Percentiles rank a stretch among this genome's conserved stretches.
These are phyloP conservation scores for Cymbomonas tetramitiformis DNA, from an alignment of 139 green algal species.

Conservation along the genomic window DNA sequence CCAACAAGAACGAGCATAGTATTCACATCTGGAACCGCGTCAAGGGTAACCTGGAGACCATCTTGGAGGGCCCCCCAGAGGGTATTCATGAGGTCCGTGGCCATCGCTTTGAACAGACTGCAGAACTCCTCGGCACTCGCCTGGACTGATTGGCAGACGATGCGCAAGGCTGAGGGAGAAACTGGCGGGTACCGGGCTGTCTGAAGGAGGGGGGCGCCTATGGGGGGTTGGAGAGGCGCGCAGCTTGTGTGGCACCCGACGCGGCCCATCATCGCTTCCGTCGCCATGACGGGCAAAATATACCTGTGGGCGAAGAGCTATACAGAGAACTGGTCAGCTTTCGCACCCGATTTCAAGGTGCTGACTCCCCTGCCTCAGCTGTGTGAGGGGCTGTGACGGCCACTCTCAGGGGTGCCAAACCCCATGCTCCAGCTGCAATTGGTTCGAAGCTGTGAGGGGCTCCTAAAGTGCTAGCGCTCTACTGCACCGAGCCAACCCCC, in stretches of 20 bases:
- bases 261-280: conserved; percentile 36
- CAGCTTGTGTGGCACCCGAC: conserved; percentile 65
- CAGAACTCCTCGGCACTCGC: conserved; percentile 11
- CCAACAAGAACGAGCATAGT: conserved; percentile 2
- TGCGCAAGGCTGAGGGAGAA: too few relatives aligned
- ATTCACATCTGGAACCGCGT: conserved; percentile 47
- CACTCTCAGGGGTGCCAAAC: too few relatives aligned
- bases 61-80: conserved; percentile 51
- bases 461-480: too few relatives aligned
- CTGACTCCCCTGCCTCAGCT: too few relatives aligned
- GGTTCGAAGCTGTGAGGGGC: too few relatives aligned
- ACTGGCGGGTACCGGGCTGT: conserved; percentile 33
- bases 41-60: conserved; percentile 41
- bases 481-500: too few relatives aligned
- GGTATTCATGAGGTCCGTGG: not conserved
- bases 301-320: conserved; percentile 72
- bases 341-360: conserved; percentile 86
- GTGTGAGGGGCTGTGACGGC: too few relatives aligned
- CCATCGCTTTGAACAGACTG: not conserved
- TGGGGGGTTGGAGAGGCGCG: conserved; percentile 31
- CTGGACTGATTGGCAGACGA: too few relatives aligned
- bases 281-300: conserved; percentile 37
- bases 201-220: conserved; percentile 45
- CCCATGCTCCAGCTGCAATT: too few relatives aligned
- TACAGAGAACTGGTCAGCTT: conserved; percentile 78